These are phyloP conservation scores for Misopates orontium DNA, from an alignment of 257 asterid species.

Conservation along the genomic window DNA sequence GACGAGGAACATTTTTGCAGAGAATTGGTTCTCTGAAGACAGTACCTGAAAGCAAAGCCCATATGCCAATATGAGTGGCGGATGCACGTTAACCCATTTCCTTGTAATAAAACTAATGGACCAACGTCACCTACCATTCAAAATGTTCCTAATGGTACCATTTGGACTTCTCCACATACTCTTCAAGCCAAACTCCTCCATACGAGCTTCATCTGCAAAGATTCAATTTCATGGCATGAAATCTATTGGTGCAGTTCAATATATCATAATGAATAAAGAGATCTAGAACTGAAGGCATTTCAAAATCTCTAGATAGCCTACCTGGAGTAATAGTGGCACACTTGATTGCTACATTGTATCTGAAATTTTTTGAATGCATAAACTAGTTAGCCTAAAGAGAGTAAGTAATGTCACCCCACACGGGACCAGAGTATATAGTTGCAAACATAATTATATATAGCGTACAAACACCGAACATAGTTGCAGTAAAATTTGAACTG, in stretches of 20 bases:
- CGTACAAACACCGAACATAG: neutral
- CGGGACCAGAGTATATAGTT: neutral
- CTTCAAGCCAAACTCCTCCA: constrained; percentile 80
- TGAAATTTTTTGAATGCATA: constrained; percentile 21
- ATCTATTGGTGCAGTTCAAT: constrained; percentile 2
- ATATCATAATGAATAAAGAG: too few relatives aligned
- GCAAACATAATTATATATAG: neutral
- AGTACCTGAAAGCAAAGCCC: constrained; percentile 56
- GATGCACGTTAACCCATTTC: neutral
- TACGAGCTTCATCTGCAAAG: constrained; percentile 81
- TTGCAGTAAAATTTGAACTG: too few relatives aligned
- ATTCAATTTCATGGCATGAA: constrained; percentile 9
- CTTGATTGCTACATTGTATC: constrained; percentile 98
- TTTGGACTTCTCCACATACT: constrained; percentile 97
- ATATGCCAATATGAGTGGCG: constrained; percentile 2
- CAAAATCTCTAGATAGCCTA: constrained; percentile 27
- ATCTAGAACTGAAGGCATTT: too few relatives aligned
- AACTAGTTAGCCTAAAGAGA: constrained; percentile 14
- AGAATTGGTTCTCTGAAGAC: constrained; percentile 97
- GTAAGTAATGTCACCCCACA: neutral
- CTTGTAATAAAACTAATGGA: neutral
- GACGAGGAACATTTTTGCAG: constrained; percentile 92
- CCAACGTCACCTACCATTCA: constrained; percentile 64
- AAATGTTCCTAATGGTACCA: constrained; percentile 95
- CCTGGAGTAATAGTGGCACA: constrained; percentile 99